A percentile compares a stretch with the other conserved stretches of the same genome.
Evolutionary conservation across 208 protist species (phyloP).

Genomic region (Sergeia podlipaevii): DNA sequence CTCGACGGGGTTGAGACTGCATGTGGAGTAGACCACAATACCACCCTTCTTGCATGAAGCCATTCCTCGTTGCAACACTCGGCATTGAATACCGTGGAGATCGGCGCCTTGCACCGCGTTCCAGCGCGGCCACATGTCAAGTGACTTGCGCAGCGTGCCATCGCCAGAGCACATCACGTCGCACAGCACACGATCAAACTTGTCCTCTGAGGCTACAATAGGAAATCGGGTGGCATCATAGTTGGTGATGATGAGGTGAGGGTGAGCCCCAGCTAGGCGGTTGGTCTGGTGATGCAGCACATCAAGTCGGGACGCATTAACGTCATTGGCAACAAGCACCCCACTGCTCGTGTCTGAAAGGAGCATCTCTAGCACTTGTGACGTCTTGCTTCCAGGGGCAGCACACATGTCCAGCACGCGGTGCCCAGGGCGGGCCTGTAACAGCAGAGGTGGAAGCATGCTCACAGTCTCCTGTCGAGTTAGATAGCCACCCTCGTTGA

Average conservation of each 20-base stretch:
- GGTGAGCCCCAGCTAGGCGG: conserved; percentile 46
- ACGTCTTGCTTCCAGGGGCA: conserved; percentile 88
- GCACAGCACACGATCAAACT: conserved; percentile 91
- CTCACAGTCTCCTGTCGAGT: conserved; percentile 91
- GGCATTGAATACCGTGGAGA: conserved; percentile 83
- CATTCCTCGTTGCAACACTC: conserved; percentile 81
- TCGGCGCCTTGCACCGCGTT: conserved; percentile 70
- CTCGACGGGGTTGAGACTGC: conserved; percentile 94
- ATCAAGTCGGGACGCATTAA: conserved; percentile 76
- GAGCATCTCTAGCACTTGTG: conserved; percentile 81
- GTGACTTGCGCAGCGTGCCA: conserved; percentile 94
- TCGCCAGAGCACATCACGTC: conserved; percentile 96
- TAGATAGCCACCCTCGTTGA: conserved; percentile 90
- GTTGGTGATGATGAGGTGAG: conserved; percentile 88
- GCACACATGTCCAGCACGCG: conserved; percentile 88
- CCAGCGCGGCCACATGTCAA: conserved; percentile 92
- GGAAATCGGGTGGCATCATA: conserved; percentile 85
- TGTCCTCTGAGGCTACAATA: conserved; percentile 38
- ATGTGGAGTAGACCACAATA: conserved; percentile 95
- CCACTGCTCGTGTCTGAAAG: conserved; percentile 28
- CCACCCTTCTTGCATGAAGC: conserved; percentile 77
- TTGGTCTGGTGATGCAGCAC: conserved; percentile 86
- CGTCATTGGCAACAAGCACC: conserved; percentile 91
- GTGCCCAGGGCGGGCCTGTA: conserved; percentile 72
- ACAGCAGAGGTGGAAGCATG: conserved; percentile 83